Percentiles rank a stretch among this genome's conserved stretches.
Evolutionary conservation across 768 basidiomycete genomes (phyloP).

Genomic region (Rhodosporidiobolus odoratus): DNA sequence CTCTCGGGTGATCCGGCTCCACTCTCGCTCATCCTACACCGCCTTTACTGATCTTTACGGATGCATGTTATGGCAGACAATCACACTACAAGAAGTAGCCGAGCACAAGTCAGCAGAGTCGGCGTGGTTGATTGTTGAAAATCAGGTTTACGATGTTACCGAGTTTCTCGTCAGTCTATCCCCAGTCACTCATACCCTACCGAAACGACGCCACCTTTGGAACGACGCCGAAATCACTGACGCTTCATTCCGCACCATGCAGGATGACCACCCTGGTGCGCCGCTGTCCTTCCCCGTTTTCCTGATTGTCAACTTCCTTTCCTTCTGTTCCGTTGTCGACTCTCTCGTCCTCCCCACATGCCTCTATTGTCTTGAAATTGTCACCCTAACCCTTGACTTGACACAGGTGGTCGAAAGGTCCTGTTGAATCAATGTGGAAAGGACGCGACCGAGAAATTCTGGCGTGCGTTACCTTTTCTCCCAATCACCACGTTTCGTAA

Average conservation of each 20-base stretch:
- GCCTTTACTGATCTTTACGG: no score
- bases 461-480: slow-evolving; percentile 11
- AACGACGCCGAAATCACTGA: no score
- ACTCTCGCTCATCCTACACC: no score
- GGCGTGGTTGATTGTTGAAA: slow-evolving; percentile 37
- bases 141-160: slow-evolving; percentile 30
- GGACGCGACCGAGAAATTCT: slow-evolving; percentile 34
- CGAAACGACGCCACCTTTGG: no score
- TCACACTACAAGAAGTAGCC: slow-evolving; percentile 17
- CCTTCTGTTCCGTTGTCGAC: not conserved
- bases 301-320: no score
- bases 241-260: no score
- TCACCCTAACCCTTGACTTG: not conserved
- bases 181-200: no score
- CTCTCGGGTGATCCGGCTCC: not conserved
- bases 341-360: not conserved
- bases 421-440: slow-evolving; percentile 33
- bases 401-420: slow-evolving; percentile 32
- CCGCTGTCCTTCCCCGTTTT: not conserved
- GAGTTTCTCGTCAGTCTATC: slow-evolving; percentile 9
- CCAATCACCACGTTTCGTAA: not conserved
- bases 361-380: not conserved
- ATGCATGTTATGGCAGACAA: slow-evolving; percentile 3
- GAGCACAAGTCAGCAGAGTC: slow-evolving; percentile 24
- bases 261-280: slow-evolving; percentile 24